Evolutionary conservation across 768 basidiomycete genomes (phyloP).

Genomic region (Leccinum arenicola): DNA sequence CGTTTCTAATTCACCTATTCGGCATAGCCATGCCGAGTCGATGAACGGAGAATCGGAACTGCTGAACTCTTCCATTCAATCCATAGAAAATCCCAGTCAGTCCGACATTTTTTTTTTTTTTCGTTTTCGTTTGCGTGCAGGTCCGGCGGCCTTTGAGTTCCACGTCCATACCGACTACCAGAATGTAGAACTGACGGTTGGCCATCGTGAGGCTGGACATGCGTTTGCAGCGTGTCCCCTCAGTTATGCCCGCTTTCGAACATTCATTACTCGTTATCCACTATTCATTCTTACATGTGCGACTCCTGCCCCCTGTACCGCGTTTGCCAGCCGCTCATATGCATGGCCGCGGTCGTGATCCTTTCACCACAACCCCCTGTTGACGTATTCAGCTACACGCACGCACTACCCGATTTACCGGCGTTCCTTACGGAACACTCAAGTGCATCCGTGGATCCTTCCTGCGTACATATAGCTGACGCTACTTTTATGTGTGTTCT

Average conservation of each 20-base stretch:
- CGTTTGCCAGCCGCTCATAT: conserved; percentile 16
- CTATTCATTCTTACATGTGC: conserved; percentile 10
- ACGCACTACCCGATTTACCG: conserved; percentile 7
- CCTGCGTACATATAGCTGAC: conserved; percentile 24
- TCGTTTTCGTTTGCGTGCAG: neutral
- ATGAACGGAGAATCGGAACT: neutral
- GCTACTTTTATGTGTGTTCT: conserved; percentile 5
- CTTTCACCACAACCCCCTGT: conserved; percentile 5
- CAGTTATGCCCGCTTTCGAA: conserved; percentile 1
- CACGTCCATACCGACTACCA: neutral
- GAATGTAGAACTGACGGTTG: neutral
- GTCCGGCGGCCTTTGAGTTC: neutral
- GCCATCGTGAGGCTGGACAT: conserved; percentile 2
- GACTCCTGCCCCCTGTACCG: conserved; percentile 16
- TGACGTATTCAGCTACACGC: conserved; percentile 12
- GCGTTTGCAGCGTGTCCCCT: conserved; percentile 15
- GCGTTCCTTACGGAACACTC: conserved; percentile 16
- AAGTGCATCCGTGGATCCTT: conserved; percentile 3
- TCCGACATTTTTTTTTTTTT: neutral
- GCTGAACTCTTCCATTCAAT: neutral
- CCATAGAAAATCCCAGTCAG: neutral
- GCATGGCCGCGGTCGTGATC: conserved; percentile 4
- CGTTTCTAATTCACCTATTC: conserved; percentile 12
- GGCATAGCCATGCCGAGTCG: neutral
- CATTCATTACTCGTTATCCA: conserved; percentile 13